These are phyloP conservation scores for Nitzschia palea DNA, from an alignment of 108 stramenopile genomes.

Conservation along the genomic window DNA sequence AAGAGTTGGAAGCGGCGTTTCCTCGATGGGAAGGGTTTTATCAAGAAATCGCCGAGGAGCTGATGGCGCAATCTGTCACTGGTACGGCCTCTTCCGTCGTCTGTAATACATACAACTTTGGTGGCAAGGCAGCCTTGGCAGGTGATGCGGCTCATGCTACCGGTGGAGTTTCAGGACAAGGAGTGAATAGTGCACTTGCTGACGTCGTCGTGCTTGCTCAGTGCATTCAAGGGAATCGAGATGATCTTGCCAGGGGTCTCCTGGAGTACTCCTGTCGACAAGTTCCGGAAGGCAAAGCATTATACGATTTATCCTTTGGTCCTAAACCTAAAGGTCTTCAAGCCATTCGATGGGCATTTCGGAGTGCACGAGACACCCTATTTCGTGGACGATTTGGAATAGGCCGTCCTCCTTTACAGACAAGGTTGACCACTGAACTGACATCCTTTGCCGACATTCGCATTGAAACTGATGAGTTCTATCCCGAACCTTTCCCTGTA, in stretches of 20 bases:
- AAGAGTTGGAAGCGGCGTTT: slow-evolving; percentile 44
- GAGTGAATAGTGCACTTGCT: slow-evolving; percentile 67
- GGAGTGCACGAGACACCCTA: slow-evolving; percentile 43
- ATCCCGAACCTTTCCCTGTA: slow-evolving; percentile 46
- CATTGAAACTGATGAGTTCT: slow-evolving; percentile 51
- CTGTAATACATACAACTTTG: slow-evolving; percentile 68
- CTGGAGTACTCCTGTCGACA: slow-evolving; percentile 54
- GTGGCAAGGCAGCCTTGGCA: slow-evolving; percentile 36
- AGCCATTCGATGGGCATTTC: slow-evolving; percentile 33
- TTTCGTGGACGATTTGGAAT: slow-evolving; percentile 70
- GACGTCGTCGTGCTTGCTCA: slow-evolving; percentile 60
- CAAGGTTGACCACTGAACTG: slow-evolving; percentile 54
- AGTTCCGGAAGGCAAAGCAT: slow-evolving; percentile 71
- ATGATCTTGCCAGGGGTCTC: slow-evolving; percentile 39
- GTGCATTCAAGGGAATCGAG: slow-evolving; percentile 25
- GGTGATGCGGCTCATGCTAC: slow-evolving; percentile 86
- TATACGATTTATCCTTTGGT: slow-evolving; percentile 80
- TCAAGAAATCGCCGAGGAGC: slow-evolving; percentile 39
- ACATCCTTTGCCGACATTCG: slow-evolving; percentile 59
- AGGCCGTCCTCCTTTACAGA: slow-evolving; percentile 64
- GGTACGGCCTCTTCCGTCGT: slow-evolving; percentile 49
- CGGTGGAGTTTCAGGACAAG: slow-evolving; percentile 79
- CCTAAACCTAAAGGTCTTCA: slow-evolving; percentile 28
- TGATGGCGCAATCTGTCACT: slow-evolving; percentile 35
- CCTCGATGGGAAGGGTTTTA: slow-evolving; percentile 52